Evolutionary conservation across 2,329 filamentous ascomycete species (phyloP), one percentile per base, ranked within the genome.

Genomic region (Neopestalotiopsis clavispora): DNA sequence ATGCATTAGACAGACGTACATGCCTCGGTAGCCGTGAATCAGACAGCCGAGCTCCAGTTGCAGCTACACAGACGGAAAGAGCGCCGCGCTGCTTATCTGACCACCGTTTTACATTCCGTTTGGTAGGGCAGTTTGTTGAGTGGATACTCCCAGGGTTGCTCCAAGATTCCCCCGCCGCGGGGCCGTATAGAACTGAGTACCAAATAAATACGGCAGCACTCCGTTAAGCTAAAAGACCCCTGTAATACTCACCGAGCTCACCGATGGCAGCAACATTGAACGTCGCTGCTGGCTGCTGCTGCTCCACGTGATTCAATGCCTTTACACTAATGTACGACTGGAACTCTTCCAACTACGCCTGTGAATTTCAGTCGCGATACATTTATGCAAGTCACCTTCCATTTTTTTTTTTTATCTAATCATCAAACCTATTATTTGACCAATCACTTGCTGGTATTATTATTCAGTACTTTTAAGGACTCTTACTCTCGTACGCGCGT

Each of bases 11-110:
- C 10, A n/a, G 40, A 13, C 10, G 9, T 20, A 28, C 32, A 28
- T 64, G 40, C 61, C 61, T 64, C 61, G 61, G 61, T n/a, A 28
- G 61, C 20, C 40, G 61, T 40, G 38, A 49, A 52, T 52, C 34
- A 28, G 34, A 23, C 59, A 45, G 23, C 61, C 61, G 61, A 64
- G 61, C 61, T 64, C 45, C 14, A 52, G 14, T 28, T 14, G 14
- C 17, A 62, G 59, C 14, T 62, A 14, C 30, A 32, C 32, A 9
- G 17, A 52, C 45, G 45, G 14, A 52, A 23, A 38, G 34, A 38
- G 34, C 6, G 34, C 34, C 13, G 45, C n/a, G 45, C n/a, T n/a
- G 45, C 45, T 52, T 52, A 23, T 52, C 45, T 5, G 14, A 7
- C n/a, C 7, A 23, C 45, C 45, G n/a, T 52, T 52, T n/a, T 52